These are phyloP conservation scores for Hevea brasiliensis DNA, from an alignment of 345 rosid genomes.

Conservation along the genomic window DNA sequence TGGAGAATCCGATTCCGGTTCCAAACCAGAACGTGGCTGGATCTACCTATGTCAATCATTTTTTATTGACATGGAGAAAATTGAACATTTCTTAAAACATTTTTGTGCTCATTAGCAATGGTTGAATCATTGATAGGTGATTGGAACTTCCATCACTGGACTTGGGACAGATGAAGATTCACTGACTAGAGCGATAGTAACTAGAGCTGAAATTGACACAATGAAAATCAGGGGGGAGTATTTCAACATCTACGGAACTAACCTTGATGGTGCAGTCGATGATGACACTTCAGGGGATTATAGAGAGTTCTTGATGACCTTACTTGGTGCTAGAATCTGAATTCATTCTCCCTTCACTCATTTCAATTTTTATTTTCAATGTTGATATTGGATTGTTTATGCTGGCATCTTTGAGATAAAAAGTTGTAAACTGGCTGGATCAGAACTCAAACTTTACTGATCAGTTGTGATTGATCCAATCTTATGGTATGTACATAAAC, in stretches of 20 bases:
- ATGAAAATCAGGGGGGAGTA: constrained; percentile 66
- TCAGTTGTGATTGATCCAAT: neutral
- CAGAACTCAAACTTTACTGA: neutral
- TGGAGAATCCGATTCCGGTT: too few species aligned
- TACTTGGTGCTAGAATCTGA: constrained; percentile 62
- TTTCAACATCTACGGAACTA: constrained; percentile 45
- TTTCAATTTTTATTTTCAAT: neutral
- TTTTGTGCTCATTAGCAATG: neutral
- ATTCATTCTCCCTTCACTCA: constrained; percentile 19
- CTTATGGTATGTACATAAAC: neutral
- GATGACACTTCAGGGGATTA: constrained; percentile 86
- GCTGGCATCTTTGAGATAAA: constrained; percentile 2
- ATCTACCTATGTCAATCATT: too few species aligned
- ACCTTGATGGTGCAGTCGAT: constrained; percentile 58
- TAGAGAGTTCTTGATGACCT: constrained; percentile 57
- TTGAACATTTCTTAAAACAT: neutral
- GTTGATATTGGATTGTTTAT: neutral
- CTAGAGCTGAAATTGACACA: constrained; percentile 79
- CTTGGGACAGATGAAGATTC: constrained; percentile 88
- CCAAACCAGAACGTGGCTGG: too few species aligned
- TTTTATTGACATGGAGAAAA: neutral
- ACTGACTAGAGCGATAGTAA: constrained; percentile 69
- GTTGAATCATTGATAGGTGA: constrained; percentile 43
- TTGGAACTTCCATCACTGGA: constrained; percentile 55
- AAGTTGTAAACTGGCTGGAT: neutral